Evolutionary conservation across 2,329 filamentous ascomycete species (phyloP), one percentile per base, ranked within the genome.

Genomic region (Sarocladiaceae sp.): DNA sequence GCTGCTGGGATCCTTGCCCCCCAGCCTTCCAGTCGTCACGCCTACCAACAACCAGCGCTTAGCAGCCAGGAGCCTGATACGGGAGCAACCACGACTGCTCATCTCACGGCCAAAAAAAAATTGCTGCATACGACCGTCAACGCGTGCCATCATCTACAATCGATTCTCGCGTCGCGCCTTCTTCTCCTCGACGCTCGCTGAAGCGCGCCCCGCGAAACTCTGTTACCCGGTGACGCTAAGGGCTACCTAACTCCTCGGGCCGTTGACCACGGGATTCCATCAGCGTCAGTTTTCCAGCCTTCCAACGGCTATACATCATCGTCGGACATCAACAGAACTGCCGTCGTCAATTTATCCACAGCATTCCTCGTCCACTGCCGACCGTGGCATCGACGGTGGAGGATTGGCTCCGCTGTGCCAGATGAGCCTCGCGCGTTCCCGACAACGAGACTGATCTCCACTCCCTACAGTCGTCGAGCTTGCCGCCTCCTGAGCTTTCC

Each of bases 401-500:
- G 29, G 40, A 33, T 13, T 33, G 40, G 27, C 40, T 33, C 26
- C 40, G 26, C 40, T 33, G 29, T 33, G 40, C 48, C 44, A 51
- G 47, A 41, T 29, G 37, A 43, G 40, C 40, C 40, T 27, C 40
- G 20, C 40, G 40, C 40, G 40, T 33, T 6, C 29, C 27, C 27
- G 26, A 43, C 27, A 21, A 43, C 40, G 19, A 39, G 19, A 48
- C 44, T 42, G 47, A 54, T 49, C 31, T 35, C 46, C 45, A 53
- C 46, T 47, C 37, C 46, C 47, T 50, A 47, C 48, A 47, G 52
- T 44, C 46, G 51, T 55, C 53, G 47, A 52, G 48, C 43, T 45
- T 44, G 45, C 31, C 46, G 45, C 47, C 49, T 40, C 45, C 35
- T 51, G 49, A 58, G 44, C 50, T 33, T 48, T 60, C 62, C 69